phyloP scores from a whole-genome alignment of 1,139 yeast genomes.

The Petasospora rhodanensis region DNA sequence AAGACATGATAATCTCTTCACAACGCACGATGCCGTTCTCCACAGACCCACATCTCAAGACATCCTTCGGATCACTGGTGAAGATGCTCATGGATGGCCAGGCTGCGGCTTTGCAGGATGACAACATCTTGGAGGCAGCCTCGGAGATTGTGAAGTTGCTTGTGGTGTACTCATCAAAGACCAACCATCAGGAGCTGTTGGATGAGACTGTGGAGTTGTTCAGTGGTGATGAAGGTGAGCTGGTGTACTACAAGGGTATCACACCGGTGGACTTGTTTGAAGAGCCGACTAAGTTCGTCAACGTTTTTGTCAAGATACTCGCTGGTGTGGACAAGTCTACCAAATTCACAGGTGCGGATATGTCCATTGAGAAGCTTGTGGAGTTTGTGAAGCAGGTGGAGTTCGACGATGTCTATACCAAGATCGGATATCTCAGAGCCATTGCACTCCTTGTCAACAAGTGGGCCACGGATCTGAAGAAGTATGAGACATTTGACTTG shows the following conservation, averaged over 20 bases:
- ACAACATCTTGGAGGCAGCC: conserved; percentile 25
- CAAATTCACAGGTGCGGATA: conserved; percentile 15
- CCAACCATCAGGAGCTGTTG: conserved; percentile 32
- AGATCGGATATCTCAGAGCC: conserved; percentile 56
- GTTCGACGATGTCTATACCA: conserved; percentile 29
- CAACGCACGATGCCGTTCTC: conserved; percentile 14
- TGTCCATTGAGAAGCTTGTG: conserved; percentile 15
- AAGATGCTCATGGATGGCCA: conserved; percentile 7
- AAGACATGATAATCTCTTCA: conserved; percentile 14
- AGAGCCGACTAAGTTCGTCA: conserved; percentile 37
- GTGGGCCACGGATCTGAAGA: conserved; percentile 27
- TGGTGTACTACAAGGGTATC: conserved; percentile 18
- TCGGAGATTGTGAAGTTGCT: conserved; percentile 30
- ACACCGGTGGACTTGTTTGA: conserved; percentile 27
- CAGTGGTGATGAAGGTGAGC: conserved; percentile 8
- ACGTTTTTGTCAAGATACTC: conserved; percentile 46
- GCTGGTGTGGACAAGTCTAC: conserved; percentile 43
- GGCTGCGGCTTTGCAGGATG: conserved; percentile 12
- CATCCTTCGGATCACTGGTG: conserved; percentile 13
- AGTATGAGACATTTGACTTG: conserved; percentile 6
- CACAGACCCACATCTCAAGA: conserved; percentile 19
- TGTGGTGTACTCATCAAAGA: conserved; percentile 25
- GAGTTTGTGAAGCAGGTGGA: conserved; percentile 2
- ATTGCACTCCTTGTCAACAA: conserved; percentile 59
- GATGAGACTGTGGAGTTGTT: conserved; percentile 33